Evolutionary conservation across 129 eudicot species (phyloP).

Genomic region (Saposhnikovia divaricata): DNA sequence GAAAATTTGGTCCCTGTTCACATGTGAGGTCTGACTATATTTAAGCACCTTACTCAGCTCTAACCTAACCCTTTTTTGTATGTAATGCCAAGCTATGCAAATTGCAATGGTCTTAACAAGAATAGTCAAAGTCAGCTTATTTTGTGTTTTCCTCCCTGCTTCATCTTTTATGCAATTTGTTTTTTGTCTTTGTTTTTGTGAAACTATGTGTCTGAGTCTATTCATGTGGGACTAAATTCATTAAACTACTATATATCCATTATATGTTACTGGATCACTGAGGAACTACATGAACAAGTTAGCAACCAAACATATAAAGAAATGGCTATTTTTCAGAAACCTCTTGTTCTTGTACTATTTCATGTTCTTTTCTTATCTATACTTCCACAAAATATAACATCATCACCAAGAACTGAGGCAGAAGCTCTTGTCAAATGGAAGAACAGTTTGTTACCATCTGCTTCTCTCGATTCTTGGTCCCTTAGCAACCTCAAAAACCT

Average conservation of each 20-base stretch:
- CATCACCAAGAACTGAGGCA: conserved; percentile 60
- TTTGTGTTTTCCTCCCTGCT: background rate
- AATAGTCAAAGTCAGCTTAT: background rate
- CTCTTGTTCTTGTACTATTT: conserved; percentile 15
- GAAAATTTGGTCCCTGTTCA: too few relatives aligned
- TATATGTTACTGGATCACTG: background rate
- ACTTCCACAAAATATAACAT: conserved; percentile 26
- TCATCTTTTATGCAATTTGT: background rate
- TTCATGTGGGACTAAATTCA: background rate
- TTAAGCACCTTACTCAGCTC: background rate
- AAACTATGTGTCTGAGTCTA: background rate
- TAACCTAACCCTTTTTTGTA: background rate
- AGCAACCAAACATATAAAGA: background rate
- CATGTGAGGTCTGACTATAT: background rate
- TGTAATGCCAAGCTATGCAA: background rate
- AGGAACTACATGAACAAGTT: background rate
- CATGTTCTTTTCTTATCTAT: conserved; percentile 22
- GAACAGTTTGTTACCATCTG: conserved; percentile 39
- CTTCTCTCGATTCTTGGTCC: conserved; percentile 60
- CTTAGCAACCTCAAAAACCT: conserved; percentile 31
- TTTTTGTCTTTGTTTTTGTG: background rate
- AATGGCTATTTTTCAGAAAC: conserved; percentile 12
- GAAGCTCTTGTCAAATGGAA: conserved; percentile 71
- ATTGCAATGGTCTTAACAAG: background rate
- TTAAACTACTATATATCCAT: background rate